Evolutionary conservation across 257 asterid species (phyloP).

Genomic region (Ehretia macrophylla): DNA sequence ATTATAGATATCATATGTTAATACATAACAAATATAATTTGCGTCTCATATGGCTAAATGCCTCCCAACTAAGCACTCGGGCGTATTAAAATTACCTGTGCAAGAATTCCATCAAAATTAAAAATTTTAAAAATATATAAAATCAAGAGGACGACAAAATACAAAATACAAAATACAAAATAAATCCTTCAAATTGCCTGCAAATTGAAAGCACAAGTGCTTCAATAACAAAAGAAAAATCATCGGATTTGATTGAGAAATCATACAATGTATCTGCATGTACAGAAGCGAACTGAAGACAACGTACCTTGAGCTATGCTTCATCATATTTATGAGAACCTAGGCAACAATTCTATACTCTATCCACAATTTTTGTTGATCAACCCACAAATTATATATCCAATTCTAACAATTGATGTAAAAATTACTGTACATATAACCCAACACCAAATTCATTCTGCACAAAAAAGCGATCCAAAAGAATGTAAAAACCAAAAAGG

Average conservation of each 20-base stretch:
- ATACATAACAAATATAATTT: too few species aligned
- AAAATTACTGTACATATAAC: constrained; percentile 20
- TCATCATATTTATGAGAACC: constrained; percentile 23
- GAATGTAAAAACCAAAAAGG: constrained; percentile 3
- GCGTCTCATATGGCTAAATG: too few species aligned
- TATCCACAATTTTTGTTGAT: constrained; percentile 13
- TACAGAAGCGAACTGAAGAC: constrained; percentile 31
- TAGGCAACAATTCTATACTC: constrained; percentile 9
- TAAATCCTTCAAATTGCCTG: background rate
- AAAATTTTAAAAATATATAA: too few species aligned
- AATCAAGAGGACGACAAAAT: too few species aligned
- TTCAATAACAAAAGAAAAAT: constrained; percentile 8
- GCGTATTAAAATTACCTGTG: too few species aligned
- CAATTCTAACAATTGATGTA: constrained; percentile 9
- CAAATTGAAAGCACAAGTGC: background rate
- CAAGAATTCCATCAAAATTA: too few species aligned
- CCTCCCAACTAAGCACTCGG: too few species aligned
- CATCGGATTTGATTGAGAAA: constrained; percentile 22
- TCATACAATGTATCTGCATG: constrained; percentile 26
- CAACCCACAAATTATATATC: constrained; percentile 24
- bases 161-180: too few species aligned
- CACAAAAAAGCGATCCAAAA: constrained; percentile 18
- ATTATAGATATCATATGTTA: too few species aligned
- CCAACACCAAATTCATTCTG: constrained; percentile 13
- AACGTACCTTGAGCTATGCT: constrained; percentile 17